Conservation (phyloP, 495 filamentous ascomycete genomes). For the Penicillium paradoxum region DNA sequence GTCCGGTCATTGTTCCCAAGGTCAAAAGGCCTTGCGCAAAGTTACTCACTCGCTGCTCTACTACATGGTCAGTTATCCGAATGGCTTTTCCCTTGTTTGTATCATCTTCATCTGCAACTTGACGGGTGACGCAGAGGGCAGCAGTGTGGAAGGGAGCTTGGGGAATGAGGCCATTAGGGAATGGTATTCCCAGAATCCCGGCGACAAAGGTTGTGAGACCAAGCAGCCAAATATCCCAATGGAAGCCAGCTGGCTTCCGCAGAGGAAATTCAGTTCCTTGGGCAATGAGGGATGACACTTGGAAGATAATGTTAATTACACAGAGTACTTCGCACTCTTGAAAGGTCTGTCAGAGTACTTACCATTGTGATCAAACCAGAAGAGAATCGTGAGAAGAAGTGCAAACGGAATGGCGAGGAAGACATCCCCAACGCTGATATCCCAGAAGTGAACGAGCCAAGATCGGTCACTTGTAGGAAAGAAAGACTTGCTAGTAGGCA, state of each 20-base stretch:
- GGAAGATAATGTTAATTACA: not conserved
- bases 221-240: constrained; percentile 93
- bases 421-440: constrained; percentile 65
- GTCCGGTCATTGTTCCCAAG: constrained; percentile 82
- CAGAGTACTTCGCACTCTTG: no score
- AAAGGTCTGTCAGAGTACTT: constrained; percentile 9
- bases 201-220: constrained; percentile 81
- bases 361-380: constrained; percentile 94
- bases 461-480: constrained; percentile 70
- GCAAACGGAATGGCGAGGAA: constrained; percentile 90
- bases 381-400: constrained; percentile 77
- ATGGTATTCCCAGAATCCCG: constrained; percentile 80
- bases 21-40: constrained; percentile 77
- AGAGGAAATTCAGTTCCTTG: constrained; percentile 92
- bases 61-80: constrained; percentile 64
- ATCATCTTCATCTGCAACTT: constrained; percentile 53
- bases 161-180: constrained; percentile 87
- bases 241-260: constrained; percentile 87
- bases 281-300: constrained; percentile 80
- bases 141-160: constrained; percentile 94
- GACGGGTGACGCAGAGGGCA: constrained; percentile 68
- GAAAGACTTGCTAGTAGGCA: constrained; percentile 75
- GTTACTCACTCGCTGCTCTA: constrained; percentile 88
- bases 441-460: constrained; percentile 90
- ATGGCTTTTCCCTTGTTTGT: constrained; percentile 58